Evolutionary conservation across 2,329 filamentous ascomycete species (phyloP), one percentile per base, ranked within the genome.

Genomic region (Grosmannia serpens): DNA sequence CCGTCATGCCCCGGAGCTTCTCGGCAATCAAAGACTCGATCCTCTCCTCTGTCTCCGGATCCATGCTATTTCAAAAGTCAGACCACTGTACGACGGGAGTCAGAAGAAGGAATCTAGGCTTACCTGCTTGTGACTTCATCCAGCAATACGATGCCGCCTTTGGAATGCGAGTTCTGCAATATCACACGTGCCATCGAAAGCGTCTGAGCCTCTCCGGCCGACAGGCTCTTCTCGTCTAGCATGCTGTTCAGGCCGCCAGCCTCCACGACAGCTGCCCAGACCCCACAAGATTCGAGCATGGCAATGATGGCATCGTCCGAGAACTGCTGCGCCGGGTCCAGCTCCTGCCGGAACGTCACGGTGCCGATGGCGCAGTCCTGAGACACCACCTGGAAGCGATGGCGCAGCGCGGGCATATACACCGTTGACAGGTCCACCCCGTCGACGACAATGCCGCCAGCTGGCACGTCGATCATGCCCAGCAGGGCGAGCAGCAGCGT

Each of bases 341-440:
- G 69, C 57, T 82, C 82, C 31, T 70, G 65, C 3, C 76, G 73
- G 0, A 82, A 69, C 0, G 69, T 75, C n/a, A 75, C 77, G 5
- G 72, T 71, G 17, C 81, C 68, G 20, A 77, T 70, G 63, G 79
- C 74, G 2, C 76, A 71, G 52, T 81, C 77, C 69, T 82, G 79
- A 1, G 79, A 73, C 5, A 81, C 66, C 7, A 71, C 71, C 38
- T 75, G 72, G 26, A 80, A 66, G 13, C 60, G 55, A 6, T 63
- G 58, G 4, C 68, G 67, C 35, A 70, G 61, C 17, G 63, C 56
- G 20, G 67, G 60, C 17, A 65, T 60, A 1, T 65, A 63, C 10
- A 70, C 53, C 0, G 61, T 65, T 5, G 60, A 33, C 9, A 65
- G 61, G 54, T 78, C 73, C 9, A 77, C 56, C 1, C 70, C 71